Evolutionary conservation across 2,329 filamentous ascomycete genomes (phyloP).

Genomic region (Colletotrichum filicis): DNA sequence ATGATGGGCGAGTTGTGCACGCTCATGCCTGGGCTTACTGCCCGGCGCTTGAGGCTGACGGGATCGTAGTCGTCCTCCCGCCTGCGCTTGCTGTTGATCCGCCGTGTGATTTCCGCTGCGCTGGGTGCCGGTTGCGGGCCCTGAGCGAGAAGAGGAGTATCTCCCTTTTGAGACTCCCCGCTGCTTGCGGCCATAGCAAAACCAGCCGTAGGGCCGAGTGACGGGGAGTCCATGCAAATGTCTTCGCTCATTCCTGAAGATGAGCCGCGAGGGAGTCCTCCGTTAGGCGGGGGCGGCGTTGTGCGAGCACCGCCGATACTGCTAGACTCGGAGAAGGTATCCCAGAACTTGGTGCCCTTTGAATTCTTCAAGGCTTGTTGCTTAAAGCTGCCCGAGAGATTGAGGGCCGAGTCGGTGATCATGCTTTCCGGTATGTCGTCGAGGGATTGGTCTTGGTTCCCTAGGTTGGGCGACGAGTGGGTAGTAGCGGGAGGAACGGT

Average conservation of each 20-base stretch:
- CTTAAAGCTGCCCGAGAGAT: constrained; percentile 76
- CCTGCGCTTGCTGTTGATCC: constrained; percentile 84
- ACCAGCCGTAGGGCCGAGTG: constrained; percentile 49
- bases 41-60: constrained; percentile 87
- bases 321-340: constrained; percentile 77
- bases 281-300: constrained; percentile 73
- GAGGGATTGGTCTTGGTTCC: constrained; percentile 67
- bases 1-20: constrained; percentile 90
- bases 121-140: constrained; percentile 62
- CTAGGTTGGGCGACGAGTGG: constrained; percentile 76
- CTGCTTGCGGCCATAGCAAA: constrained; percentile 41
- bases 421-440: constrained; percentile 79
- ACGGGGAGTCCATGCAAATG: constrained; percentile 77
- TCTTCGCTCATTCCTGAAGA: constrained; percentile 76
- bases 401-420: constrained; percentile 65
- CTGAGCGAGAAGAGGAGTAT: constrained; percentile 50
- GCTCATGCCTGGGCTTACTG: constrained; percentile 91
- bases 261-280: constrained; percentile 68
- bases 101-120: constrained; percentile 79
- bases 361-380: constrained; percentile 78
- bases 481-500: constrained; percentile 65
- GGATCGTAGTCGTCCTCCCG: constrained; percentile 93
- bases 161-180: constrained; percentile 39
- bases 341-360: constrained; percentile 80
- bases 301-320: constrained; percentile 59